Evolutionary conservation across 768 basidiomycete species (phyloP).

Genomic region (Tylopilus subfusipes): DNA sequence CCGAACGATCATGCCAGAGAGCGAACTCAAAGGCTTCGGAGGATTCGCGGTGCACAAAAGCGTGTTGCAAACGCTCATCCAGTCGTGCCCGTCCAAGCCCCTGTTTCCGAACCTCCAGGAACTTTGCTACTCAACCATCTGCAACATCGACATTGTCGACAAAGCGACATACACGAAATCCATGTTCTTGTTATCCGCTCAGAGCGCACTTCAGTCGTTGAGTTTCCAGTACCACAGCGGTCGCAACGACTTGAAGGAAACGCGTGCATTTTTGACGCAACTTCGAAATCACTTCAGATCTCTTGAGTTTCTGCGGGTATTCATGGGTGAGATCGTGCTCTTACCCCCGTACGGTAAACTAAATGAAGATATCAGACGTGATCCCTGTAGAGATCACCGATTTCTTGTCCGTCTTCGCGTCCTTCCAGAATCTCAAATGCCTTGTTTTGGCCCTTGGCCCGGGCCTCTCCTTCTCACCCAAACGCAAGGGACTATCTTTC

Average conservation of each 20-base stretch:
- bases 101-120: slow-evolving; percentile 24
- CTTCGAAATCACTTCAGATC: slow-evolving; percentile 11
- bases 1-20: slow-evolving; percentile 10
- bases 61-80: slow-evolving; percentile 16
- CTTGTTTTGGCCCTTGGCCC: slow-evolving; percentile 18
- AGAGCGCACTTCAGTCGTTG: slow-evolving; percentile 3
- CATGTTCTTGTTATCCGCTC: slow-evolving; percentile 9
- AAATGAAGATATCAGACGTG: neutral
- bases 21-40: slow-evolving; percentile 1
- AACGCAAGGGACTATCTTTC: slow-evolving; percentile 10
- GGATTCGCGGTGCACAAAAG: slow-evolving; percentile 14
- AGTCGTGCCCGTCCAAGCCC: slow-evolving; percentile 20
- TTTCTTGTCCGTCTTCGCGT: slow-evolving; percentile 10
- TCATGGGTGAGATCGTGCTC: slow-evolving; percentile 12
- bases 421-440: slow-evolving; percentile 15
- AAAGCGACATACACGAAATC: slow-evolving; percentile 10
- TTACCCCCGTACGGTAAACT: neutral
- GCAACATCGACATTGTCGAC: slow-evolving; percentile 18
- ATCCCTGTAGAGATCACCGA: slow-evolving; percentile 16
- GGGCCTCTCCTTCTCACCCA: slow-evolving; percentile 4
- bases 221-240: slow-evolving; percentile 15
- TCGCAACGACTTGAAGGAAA: slow-evolving; percentile 15
- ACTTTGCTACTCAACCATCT: slow-evolving; percentile 13
- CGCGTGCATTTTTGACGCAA: slow-evolving; percentile 8
- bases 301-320: slow-evolving; percentile 14